Base-by-base conservation (phyloP, 1,139 yeast genomes). In the Geotrichum macrosporum region DNA sequence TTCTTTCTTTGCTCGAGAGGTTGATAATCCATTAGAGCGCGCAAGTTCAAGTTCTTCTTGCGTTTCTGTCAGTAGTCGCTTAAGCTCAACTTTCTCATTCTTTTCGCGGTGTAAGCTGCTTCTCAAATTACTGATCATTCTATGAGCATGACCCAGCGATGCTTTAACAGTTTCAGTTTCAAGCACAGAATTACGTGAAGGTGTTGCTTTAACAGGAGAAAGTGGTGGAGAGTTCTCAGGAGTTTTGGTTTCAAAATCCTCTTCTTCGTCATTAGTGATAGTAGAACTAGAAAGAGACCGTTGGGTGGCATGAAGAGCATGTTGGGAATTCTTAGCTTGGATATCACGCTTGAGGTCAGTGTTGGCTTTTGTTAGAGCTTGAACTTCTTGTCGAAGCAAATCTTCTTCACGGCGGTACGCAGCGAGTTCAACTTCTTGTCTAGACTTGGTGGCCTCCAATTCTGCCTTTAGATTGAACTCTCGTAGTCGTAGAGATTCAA, bases 111-210 rank as follows among this genome's bases (percentile, higher is more conserved):
- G 58, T 12, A 65, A 49, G 18, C 62, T 56, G 40, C 53, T 57
- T 30, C 63, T 57, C 38, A 63, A 52, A 20, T 54, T 58, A 16
- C 56, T 51, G 42, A 66, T 57, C 49, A 61, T 55, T 53, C 76
- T 72, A 57, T 81, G 80, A 4, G 92, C 84, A 63, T 77, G 85
- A 21, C 73, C 73, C 55, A 86, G 70, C 12, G 85, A 80, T 0
- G 85, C 76, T 54, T 76, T 73, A 54, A 84, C 68, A 0, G 88
- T 80, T 58, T 85, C 89, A 6, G 77, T 69, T 60, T 84, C 89
- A 38, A 83, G 67, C 15, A 74, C 77, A 3, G 76, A 68, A 53
- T 76, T 73, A 41, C 74, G 70, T 1, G 77, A 70, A 24, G 81
- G 77, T 1, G 73, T 62, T 1, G 68, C 66, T 47, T 70, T 70